Evolutionary conservation across 2,329 filamentous ascomycete species (phyloP).

Genomic region (Thielaviopsis populi): DNA sequence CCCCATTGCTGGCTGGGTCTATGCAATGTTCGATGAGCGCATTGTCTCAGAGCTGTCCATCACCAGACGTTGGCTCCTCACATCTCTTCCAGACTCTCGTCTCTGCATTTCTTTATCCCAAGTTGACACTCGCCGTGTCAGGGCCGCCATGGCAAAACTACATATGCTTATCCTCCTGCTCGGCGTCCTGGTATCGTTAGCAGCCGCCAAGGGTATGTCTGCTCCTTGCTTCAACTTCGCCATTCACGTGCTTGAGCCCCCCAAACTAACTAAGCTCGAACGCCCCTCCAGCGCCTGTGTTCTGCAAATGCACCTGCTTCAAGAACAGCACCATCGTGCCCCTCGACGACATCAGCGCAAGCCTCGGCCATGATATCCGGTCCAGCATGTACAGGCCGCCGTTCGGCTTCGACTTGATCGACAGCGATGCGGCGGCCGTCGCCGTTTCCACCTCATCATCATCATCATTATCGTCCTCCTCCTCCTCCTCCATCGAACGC

Average conservation of each 20-base stretch:
- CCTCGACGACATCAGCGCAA: conserved; percentile 28
- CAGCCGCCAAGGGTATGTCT: conserved; percentile 30
- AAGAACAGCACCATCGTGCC: conserved; percentile 54
- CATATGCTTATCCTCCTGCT: conserved; percentile 25
- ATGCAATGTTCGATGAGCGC: neutral
- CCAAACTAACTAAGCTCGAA: neutral
- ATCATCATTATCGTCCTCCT: conserved; percentile 22
- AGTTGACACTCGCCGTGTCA: conserved; percentile 6
- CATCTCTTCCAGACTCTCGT: neutral
- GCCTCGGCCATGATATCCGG: conserved; percentile 18
- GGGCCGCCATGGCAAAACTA: conserved; percentile 27
- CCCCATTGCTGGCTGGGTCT: neutral
- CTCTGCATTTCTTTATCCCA: neutral
- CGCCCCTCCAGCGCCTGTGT: conserved; percentile 37
- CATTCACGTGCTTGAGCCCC: conserved; percentile 15
- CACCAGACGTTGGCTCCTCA: neutral
- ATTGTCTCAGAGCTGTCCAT: neutral
- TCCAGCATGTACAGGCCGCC: conserved; percentile 18
- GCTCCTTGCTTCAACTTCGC: neutral
- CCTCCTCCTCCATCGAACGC: conserved; percentile 21
- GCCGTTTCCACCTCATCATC: conserved; percentile 8
- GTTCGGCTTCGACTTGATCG: conserved; percentile 19
- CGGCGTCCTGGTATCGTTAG: conserved; percentile 24
- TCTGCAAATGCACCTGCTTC: conserved; percentile 58
- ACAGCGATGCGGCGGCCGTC: conserved; percentile 13